phyloP scores from a whole-genome alignment of 345 rosid genomes.

The Xanthoceras sorbifolium region DNA sequence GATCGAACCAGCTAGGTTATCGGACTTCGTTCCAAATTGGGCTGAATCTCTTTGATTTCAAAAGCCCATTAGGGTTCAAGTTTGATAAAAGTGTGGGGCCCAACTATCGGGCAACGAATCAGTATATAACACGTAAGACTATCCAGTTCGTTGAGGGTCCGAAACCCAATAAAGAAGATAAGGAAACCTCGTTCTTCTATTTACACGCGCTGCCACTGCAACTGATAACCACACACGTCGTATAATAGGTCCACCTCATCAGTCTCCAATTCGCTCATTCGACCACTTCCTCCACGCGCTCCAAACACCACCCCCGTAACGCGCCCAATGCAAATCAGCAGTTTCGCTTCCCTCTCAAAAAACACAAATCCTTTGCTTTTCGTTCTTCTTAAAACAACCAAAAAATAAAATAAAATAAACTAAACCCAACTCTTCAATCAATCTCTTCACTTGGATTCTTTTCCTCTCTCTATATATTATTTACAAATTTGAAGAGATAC shows the following conservation, averaged over 20 bases:
- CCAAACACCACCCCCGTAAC: neutral
- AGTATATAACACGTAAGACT: neutral
- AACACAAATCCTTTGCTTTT: constrained; percentile 19
- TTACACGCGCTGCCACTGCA: neutral
- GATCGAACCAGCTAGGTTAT: neutral
- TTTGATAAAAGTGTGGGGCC: neutral
- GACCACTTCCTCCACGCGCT: neutral
- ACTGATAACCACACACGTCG: neutral
- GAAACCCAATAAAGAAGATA: neutral
- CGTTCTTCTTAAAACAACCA: neutral
- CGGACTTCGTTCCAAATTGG: neutral
- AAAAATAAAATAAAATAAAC: no score
- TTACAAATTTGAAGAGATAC: neutral
- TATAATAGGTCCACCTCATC: neutral
- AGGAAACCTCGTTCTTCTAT: neutral
- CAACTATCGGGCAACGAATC: neutral
- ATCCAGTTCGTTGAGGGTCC: neutral
- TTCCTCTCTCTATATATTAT: neutral
- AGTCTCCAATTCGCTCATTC: neutral
- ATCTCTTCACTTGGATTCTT: neutral
- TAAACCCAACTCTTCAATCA: constrained; percentile 10
- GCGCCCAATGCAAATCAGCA: neutral
- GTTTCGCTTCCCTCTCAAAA: constrained; percentile 17
- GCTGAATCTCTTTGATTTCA: neutral
- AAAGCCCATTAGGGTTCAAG: neutral